Conservation (phyloP, 2,329 filamentous ascomycete genomes). For the Chalaropsis ovoidea region DNA sequence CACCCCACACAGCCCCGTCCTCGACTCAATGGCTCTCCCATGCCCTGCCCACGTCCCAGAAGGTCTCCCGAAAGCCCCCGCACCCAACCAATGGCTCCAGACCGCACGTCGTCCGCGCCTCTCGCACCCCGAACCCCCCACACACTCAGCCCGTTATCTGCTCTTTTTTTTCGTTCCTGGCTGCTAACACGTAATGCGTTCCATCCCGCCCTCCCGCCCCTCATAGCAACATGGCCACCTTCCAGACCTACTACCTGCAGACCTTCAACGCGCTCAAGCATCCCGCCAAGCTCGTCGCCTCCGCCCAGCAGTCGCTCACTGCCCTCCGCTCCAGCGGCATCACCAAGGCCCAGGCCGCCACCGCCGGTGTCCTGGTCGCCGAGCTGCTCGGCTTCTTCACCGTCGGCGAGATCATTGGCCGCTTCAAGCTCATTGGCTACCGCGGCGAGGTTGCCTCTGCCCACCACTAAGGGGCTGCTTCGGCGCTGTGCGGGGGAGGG, state of each 20-base stretch:
- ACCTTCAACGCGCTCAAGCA: constrained; percentile 60
- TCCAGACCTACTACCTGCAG: constrained; percentile 79
- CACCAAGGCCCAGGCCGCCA: constrained; percentile 57
- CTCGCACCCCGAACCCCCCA: not conserved
- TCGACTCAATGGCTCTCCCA: not conserved
- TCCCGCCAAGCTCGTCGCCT: constrained; percentile 50
- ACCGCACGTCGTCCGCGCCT: not conserved
- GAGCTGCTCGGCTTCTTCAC: constrained; percentile 96
- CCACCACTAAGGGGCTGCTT: constrained; percentile 42
- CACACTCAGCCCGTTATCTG: not conserved
- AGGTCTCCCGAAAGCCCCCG: not conserved
- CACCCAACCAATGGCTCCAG: too few relatives aligned
- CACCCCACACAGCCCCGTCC: not conserved
- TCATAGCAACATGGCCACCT: constrained; percentile 61
- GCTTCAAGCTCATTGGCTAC: constrained; percentile 93
- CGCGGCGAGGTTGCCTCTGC: constrained; percentile 53
- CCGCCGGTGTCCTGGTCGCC: constrained; percentile 67
- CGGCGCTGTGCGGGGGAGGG: not conserved
- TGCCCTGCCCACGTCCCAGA: not conserved
- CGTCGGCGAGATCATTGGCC: constrained; percentile 90
- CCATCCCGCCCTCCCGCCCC: not conserved
- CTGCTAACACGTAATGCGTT: constrained; percentile 1
- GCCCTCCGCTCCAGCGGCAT: constrained; percentile 55
- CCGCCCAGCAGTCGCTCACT: constrained; percentile 48
- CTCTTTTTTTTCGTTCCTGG: constrained; percentile 12